Conservation (phyloP, 495 filamentous ascomycete genomes). For the Achaetomiella virescens region DNA sequence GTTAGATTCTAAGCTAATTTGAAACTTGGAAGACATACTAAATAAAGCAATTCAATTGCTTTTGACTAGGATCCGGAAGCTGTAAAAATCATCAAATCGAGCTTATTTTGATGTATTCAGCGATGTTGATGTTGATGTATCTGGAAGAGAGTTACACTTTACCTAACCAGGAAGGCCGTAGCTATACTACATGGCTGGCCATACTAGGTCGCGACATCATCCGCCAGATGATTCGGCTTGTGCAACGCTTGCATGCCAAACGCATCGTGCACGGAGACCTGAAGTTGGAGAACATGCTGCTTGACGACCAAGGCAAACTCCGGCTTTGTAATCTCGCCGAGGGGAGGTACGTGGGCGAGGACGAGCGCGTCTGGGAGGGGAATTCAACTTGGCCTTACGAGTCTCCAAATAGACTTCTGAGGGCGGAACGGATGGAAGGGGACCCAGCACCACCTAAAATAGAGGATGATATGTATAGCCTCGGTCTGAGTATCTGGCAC, state of each 20-base stretch:
- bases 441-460: not conserved
- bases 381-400: not conserved
- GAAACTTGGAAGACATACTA: too few relatives aligned
- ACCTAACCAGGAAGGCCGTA: too few relatives aligned
- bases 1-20: too few relatives aligned
- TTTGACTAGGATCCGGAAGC: too few relatives aligned
- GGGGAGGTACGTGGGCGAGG: constrained; percentile 8
- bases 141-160: too few relatives aligned
- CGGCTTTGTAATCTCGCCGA: not conserved
- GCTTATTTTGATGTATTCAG: too few relatives aligned
- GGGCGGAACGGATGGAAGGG: not conserved
- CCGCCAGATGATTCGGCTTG: constrained; percentile 6
- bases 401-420: constrained; percentile 7
- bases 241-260: constrained; percentile 1
- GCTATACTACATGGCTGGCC: too few relatives aligned
- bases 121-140: too few relatives aligned
- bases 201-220: constrained; percentile 1
- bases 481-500: constrained; percentile 10
- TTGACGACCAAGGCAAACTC: not conserved
- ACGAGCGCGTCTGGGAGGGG: not conserved
- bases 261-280: constrained; percentile 2
- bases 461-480: constrained; percentile 9
- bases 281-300: constrained; percentile 7
- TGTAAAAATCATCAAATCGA: too few relatives aligned
- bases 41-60: too few relatives aligned